Evolutionary conservation across 1,284 basidiomycete species (phyloP).

Genomic region (Rhodotorula sp.): DNA sequence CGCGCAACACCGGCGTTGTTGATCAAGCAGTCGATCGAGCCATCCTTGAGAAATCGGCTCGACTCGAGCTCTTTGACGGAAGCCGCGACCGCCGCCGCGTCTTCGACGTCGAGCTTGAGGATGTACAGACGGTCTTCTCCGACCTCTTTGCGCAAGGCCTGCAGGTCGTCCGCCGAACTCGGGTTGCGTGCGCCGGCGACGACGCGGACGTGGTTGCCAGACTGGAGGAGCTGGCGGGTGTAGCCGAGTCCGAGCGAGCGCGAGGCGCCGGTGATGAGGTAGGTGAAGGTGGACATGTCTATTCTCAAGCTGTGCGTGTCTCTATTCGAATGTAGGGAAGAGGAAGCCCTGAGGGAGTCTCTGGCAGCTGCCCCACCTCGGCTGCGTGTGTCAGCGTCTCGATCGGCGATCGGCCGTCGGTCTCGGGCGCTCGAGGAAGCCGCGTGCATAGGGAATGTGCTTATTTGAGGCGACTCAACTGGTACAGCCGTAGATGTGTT

Average conservation of each 20-base stretch:
- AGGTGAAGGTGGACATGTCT: constrained; percentile 1
- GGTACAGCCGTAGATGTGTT: too few species aligned
- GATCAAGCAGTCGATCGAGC: constrained; percentile 13
- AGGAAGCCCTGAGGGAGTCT: background rate
- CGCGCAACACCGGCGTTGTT: constrained; percentile 11
- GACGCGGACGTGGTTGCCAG: background rate
- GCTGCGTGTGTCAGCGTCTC: too few species aligned
- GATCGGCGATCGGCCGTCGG: too few species aligned
- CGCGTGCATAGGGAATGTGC: too few species aligned
- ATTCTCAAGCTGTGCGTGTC: background rate
- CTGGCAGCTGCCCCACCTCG: background rate
- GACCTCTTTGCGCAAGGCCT: background rate
- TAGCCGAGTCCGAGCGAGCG: constrained; percentile 27
- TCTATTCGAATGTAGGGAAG: background rate
- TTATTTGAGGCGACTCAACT: too few species aligned
- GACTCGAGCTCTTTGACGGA: constrained; percentile 11
- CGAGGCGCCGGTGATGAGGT: constrained; percentile 13
- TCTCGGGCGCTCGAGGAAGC: too few species aligned
- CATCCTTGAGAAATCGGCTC: constrained; percentile 3
- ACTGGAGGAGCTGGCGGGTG: constrained; percentile 11
- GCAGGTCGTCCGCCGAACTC: background rate
- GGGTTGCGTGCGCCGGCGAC: constrained; percentile 22
- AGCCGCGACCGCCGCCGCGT: background rate
- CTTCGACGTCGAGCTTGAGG: constrained; percentile 9
- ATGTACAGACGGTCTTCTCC: constrained; percentile 5